Conservation (phyloP, 257 asterid species). For the Solanum rostratum region DNA sequence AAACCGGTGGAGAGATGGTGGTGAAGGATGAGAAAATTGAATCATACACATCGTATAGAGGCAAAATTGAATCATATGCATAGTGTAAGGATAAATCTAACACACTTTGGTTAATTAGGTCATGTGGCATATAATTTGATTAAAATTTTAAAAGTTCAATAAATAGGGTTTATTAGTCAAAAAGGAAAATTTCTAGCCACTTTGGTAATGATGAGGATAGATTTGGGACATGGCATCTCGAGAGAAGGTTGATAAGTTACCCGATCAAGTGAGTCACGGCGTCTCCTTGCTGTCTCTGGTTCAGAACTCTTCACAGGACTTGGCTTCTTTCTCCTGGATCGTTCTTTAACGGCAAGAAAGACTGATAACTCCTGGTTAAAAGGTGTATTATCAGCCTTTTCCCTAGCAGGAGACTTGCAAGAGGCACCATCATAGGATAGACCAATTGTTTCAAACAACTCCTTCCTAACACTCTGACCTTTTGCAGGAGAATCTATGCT, state of each 20-base stretch:
- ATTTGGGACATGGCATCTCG: background rate
- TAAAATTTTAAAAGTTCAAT: too few species aligned
- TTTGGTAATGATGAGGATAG: background rate
- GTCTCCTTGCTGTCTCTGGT: conserved; percentile 78
- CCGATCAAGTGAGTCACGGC: conserved; percentile 65
- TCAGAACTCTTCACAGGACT: conserved; percentile 40
- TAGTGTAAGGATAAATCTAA: too few species aligned
- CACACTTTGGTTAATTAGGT: background rate
- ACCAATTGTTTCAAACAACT: conserved; percentile 86
- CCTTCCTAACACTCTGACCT: conserved; percentile 43
- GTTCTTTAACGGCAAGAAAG: conserved; percentile 35
- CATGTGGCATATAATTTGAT: background rate
- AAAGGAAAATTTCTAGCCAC: background rate
- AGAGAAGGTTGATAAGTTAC: conserved; percentile 22
- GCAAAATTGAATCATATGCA: background rate
- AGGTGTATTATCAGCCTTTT: conserved; percentile 31
- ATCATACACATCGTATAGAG: background rate
- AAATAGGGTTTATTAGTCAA: background rate
- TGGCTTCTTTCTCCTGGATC: conserved; percentile 29
- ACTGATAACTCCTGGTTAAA: conserved; percentile 28
- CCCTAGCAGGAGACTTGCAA: conserved; percentile 35
- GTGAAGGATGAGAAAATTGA: too few species aligned
- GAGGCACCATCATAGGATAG: conserved; percentile 39
- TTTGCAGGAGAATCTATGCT: conserved; percentile 46
- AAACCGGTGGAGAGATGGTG: too few species aligned